phyloP scores from a whole-genome alignment of 2,329 filamentous ascomycete species.

The Metarhizium robertsii region DNA sequence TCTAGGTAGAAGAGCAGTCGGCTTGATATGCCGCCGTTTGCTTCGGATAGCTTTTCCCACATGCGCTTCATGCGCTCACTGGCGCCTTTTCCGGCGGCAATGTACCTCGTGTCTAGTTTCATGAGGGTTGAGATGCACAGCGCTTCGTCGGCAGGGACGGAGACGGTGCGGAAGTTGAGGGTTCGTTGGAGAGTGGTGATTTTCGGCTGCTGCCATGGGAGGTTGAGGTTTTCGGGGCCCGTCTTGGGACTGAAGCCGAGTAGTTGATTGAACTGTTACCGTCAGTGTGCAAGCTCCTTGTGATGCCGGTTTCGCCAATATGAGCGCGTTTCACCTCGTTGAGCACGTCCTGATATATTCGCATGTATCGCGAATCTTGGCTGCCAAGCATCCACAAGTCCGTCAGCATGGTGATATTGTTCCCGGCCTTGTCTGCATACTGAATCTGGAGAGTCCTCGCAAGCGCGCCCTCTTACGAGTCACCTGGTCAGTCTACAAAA shows the following conservation, averaged over 20 bases:
- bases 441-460: slow-evolving; percentile 21
- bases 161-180: slow-evolving; percentile 18
- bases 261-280: slow-evolving; percentile 11
- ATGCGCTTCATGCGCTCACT: slow-evolving; percentile 14
- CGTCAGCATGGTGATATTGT: slow-evolving; percentile 6
- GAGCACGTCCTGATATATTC: slow-evolving; percentile 13
- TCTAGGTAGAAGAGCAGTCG: slow-evolving; percentile 16
- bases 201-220: slow-evolving; percentile 2
- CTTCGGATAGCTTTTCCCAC: slow-evolving; percentile 13
- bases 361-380: slow-evolving; percentile 8
- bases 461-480: slow-evolving; percentile 22
- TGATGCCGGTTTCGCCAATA: neutral
- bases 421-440: slow-evolving; percentile 20
- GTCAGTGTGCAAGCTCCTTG: neutral
- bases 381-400: slow-evolving; percentile 7
- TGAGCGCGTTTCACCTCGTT: slow-evolving; percentile 6
- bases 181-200: slow-evolving; percentile 14
- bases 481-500: too few relatives aligned
- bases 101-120: slow-evolving; percentile 12
- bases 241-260: slow-evolving; percentile 6
- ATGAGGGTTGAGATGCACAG: slow-evolving; percentile 21
- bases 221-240: slow-evolving; percentile 1
- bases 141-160: slow-evolving; percentile 18
- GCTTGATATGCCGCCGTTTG: slow-evolving; percentile 10
- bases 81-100: slow-evolving; percentile 6